Conservation (phyloP, 2,329 filamentous ascomycete genomes). For the Plectosphaerella sp. region DNA sequence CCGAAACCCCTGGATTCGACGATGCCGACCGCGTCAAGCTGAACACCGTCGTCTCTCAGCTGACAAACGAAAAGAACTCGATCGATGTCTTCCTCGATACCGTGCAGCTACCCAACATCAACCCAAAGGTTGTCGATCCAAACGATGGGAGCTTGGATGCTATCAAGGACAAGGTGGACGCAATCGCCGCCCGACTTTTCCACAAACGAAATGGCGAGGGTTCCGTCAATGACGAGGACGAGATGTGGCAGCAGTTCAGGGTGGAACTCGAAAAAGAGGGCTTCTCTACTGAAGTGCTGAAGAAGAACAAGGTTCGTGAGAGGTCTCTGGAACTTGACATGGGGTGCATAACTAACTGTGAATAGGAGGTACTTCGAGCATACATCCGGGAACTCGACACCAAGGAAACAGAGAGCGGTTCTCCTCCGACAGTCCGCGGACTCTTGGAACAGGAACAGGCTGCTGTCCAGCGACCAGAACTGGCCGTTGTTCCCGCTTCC, state of each 20-base stretch:
- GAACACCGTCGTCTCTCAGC: slow-evolving; percentile 36
- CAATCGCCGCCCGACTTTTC: slow-evolving; percentile 48
- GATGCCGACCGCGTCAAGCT: slow-evolving; percentile 28
- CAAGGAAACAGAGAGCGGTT: slow-evolving; percentile 34
- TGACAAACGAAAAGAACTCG: slow-evolving; percentile 47
- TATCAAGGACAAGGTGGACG: slow-evolving; percentile 58
- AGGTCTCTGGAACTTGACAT: neutral
- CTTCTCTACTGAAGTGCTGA: slow-evolving; percentile 50
- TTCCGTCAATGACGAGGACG: slow-evolving; percentile 33
- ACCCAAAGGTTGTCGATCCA: slow-evolving; percentile 25
- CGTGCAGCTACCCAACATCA: slow-evolving; percentile 44
- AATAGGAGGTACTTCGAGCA: slow-evolving; percentile 52
- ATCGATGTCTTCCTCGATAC: slow-evolving; percentile 55
- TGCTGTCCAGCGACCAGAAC: slow-evolving; percentile 5
- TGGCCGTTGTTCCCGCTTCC: slow-evolving; percentile 6
- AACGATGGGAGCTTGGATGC: slow-evolving; percentile 38
- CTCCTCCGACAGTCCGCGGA: slow-evolving; percentile 46
- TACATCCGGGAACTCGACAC: slow-evolving; percentile 58
- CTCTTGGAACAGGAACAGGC: slow-evolving; percentile 40
- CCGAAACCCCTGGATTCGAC: slow-evolving; percentile 15
- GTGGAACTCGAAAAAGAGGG: slow-evolving; percentile 54
- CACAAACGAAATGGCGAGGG: slow-evolving; percentile 29
- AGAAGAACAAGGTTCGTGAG: slow-evolving; percentile 50
- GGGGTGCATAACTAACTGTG: slow-evolving; percentile 11
- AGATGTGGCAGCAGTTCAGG: slow-evolving; percentile 55